phyloP scores from a whole-genome alignment of 2,329 filamentous ascomycete genomes.

The Aspergillus sp. region DNA sequence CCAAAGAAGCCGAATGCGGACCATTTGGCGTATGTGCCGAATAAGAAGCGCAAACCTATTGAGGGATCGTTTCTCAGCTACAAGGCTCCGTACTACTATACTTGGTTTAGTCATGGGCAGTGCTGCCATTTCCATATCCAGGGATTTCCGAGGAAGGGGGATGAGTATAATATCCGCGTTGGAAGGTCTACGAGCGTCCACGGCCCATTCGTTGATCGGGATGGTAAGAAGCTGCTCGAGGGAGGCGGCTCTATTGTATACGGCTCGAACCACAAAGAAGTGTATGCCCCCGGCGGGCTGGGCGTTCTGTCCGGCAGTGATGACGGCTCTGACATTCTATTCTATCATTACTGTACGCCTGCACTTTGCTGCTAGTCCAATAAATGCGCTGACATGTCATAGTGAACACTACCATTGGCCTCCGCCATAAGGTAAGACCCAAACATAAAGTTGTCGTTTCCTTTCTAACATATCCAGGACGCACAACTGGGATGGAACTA shows the following conservation, averaged over 20 bases:
- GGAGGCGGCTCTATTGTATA: constrained; percentile 38
- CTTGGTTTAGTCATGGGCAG: constrained; percentile 41
- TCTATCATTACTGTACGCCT: constrained; percentile 40
- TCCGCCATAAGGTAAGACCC: constrained; percentile 23
- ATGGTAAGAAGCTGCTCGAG: constrained; percentile 25
- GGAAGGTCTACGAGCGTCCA: constrained; percentile 32
- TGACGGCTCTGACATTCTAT: constrained; percentile 33
- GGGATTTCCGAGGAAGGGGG: constrained; percentile 26
- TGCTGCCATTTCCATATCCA: constrained; percentile 33
- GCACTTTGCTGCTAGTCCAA: background rate
- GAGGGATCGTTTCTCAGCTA: constrained; percentile 41
- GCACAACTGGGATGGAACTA: constrained; percentile 39
- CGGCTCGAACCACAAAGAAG: constrained; percentile 37
- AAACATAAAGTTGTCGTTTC: background rate
- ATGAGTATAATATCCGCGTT: constrained; percentile 38
- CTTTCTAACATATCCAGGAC: constrained; percentile 24
- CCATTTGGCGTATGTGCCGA: constrained; percentile 29
- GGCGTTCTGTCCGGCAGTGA: constrained; percentile 31
- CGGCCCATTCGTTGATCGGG: constrained; percentile 37
- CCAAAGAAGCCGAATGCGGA: constrained; percentile 22
- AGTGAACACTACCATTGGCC: constrained; percentile 36
- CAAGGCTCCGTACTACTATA: constrained; percentile 36
- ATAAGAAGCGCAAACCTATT: constrained; percentile 21
- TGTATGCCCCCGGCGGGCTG: constrained; percentile 41
- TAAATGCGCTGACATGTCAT: background rate